Evolutionary conservation across 371 early-diverging fungal genomes (phyloP).

Genomic region (Actinomortierella wolfii): DNA sequence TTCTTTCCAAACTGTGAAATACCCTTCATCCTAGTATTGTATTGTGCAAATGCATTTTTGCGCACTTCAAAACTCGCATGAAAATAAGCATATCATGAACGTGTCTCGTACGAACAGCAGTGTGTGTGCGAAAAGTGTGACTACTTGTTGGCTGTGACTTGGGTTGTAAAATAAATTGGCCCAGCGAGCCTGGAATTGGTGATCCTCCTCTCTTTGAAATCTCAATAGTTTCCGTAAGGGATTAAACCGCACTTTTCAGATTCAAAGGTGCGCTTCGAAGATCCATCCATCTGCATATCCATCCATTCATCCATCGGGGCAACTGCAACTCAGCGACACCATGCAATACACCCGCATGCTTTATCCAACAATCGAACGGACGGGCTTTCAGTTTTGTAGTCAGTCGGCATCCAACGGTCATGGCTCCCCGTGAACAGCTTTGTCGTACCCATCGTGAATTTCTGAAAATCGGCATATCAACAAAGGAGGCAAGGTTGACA

Average conservation of each 20-base stretch:
- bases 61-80: too few relatives aligned
- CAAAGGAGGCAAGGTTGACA: too few relatives aligned
- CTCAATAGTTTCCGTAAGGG: slow-evolving; percentile 36
- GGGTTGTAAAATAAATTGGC: too few relatives aligned
- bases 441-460: too few relatives aligned
- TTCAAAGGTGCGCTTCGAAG: slow-evolving; percentile 30
- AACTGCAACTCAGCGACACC: not conserved
- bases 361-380: not conserved
- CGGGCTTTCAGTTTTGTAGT: not conserved
- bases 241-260: slow-evolving; percentile 43
- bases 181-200: not conserved
- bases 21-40: too few relatives aligned
- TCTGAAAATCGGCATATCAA: too few relatives aligned
- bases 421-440: not conserved
- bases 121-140: too few relatives aligned
- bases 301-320: slow-evolving; percentile 3
- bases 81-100: too few relatives aligned
- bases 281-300: slow-evolving; percentile 12
- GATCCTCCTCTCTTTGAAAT: slow-evolving; percentile 26
- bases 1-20: too few relatives aligned
- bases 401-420: not conserved
- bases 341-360: not conserved
- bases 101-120: too few relatives aligned
- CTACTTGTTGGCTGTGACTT: too few relatives aligned
- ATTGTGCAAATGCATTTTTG: too few relatives aligned